These are phyloP conservation scores for Neofusicoccum laricinum DNA, from an alignment of 2,329 filamentous ascomycete species.

Conservation along the genomic window DNA sequence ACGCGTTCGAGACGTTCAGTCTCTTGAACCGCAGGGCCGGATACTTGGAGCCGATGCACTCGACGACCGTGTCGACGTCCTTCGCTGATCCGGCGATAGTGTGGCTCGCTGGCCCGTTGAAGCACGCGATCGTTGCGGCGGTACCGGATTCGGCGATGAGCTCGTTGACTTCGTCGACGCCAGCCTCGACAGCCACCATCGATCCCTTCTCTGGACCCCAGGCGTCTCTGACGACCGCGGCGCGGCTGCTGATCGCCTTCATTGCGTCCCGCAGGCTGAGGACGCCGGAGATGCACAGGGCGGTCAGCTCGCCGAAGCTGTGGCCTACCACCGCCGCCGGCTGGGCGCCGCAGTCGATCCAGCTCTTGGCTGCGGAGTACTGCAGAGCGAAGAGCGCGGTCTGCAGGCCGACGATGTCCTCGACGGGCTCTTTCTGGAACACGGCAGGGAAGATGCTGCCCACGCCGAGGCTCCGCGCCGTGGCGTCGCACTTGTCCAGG, in stretches of 20 bases:
- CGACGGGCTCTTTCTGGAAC: conserved; percentile 18
- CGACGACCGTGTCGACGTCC: conserved; percentile 30
- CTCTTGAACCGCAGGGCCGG: conserved; percentile 31
- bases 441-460: conserved; percentile 22
- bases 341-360: conserved; percentile 24
- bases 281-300: conserved; percentile 8
- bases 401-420: conserved; percentile 26
- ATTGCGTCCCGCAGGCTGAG: conserved; percentile 3
- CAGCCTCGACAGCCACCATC: conserved; percentile 24
- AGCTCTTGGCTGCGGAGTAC: conserved; percentile 28
- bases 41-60: neutral
- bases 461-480: conserved; percentile 10
- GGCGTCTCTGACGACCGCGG: conserved; percentile 13
- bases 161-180: neutral
- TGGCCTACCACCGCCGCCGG: conserved; percentile 20
- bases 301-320: conserved; percentile 17
- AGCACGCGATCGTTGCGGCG: conserved; percentile 44
- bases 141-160: neutral
- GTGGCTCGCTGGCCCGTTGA: conserved; percentile 44
- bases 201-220: conserved; percentile 26
- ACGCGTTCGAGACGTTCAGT: conserved; percentile 48
- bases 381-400: conserved; percentile 31
- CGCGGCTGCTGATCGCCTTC: neutral
- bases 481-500: conserved; percentile 19
- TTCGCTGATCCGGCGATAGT: conserved; percentile 39